phyloP scores from a whole-genome alignment of 2,329 filamentous ascomycete genomes.

The Rhytidhysteron rufulum region DNA sequence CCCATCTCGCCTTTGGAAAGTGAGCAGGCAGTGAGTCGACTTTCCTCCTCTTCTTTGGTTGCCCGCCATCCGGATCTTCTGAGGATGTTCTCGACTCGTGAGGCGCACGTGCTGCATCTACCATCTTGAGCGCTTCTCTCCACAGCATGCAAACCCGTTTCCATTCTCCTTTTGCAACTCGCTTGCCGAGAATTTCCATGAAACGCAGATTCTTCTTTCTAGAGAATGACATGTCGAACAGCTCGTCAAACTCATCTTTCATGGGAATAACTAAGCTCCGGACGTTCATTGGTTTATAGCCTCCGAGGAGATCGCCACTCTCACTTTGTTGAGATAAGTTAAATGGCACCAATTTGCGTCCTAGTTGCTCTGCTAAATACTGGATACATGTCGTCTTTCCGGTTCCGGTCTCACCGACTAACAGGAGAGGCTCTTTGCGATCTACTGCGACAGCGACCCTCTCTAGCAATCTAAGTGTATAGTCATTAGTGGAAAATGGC shows the following conservation, averaged over 20 bases:
- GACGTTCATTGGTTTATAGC: conserved; percentile 93
- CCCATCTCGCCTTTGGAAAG: conserved; percentile 69
- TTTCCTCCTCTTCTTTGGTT: conserved; percentile 69
- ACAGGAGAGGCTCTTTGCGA: conserved; percentile 79
- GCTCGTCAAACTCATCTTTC: conserved; percentile 87
- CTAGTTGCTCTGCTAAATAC: conserved; percentile 78
- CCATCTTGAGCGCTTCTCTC: conserved; percentile 86
- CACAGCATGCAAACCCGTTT: conserved; percentile 78
- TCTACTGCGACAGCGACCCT: conserved; percentile 80
- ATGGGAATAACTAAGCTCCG: conserved; percentile 82
- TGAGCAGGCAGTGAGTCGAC: conserved; percentile 50
- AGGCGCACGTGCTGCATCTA: conserved; percentile 49
- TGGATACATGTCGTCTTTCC: conserved; percentile 97
- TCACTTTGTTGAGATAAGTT: conserved; percentile 98
- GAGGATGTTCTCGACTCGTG: conserved; percentile 40
- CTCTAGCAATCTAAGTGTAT: conserved; percentile 80
- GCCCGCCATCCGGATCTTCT: conserved; percentile 48
- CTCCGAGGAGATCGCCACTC: conserved; percentile 89
- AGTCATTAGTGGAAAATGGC: conserved; percentile 86
- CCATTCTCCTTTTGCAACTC: conserved; percentile 81
- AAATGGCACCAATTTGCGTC: conserved; percentile 84
- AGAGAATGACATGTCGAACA: conserved; percentile 86
- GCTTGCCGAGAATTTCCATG: conserved; percentile 74
- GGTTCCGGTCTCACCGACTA: conserved; percentile 98
- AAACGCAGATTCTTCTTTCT: conserved; percentile 79